Evolutionary conservation across 2,329 filamentous ascomycete species (phyloP).

Genomic region (Cryoendolithus antarcticus): DNA sequence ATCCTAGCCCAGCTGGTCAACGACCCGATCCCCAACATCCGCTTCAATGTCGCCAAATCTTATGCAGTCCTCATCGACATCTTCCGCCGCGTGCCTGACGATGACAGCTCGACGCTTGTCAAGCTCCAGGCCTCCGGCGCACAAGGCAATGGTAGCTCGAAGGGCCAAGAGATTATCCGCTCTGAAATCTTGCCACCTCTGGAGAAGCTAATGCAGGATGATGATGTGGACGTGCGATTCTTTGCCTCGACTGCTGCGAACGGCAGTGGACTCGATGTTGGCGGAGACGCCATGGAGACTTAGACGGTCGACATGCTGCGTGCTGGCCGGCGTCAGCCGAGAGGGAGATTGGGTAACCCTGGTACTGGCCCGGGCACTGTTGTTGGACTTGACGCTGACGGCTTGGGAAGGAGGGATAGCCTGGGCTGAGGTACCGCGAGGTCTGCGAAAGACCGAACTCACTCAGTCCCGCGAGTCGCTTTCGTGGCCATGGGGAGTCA

Average conservation of each 20-base stretch:
- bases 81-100: constrained; percentile 78
- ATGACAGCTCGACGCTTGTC: constrained; percentile 60
- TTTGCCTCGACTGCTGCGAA: constrained; percentile 84
- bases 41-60: constrained; percentile 98
- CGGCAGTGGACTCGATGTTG: constrained; percentile 14
- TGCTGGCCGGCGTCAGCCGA: constrained; percentile 4
- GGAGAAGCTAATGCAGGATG: constrained; percentile 91
- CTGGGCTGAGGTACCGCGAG: too few relatives aligned
- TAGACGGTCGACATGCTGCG: constrained; percentile 11
- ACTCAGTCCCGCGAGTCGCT: too few relatives aligned
- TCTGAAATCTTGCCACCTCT: constrained; percentile 71
- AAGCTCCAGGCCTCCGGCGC: constrained; percentile 68
- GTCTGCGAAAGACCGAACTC: too few relatives aligned
- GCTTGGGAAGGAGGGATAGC: constrained; percentile 1
- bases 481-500: too few relatives aligned
- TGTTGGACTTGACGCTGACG: too few relatives aligned
- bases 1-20: constrained; percentile 90
- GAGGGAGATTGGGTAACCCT: constrained; percentile 1
- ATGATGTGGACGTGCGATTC: constrained; percentile 95
- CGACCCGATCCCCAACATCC: constrained; percentile 96
- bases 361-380: background rate
- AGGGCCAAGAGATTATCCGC: constrained; percentile 22
- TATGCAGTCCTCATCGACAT: constrained; percentile 82
- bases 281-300: constrained; percentile 24
- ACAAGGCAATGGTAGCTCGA: constrained; percentile 33